Evolutionary conservation across 768 basidiomycete species (phyloP).

Genomic region (Udeniomyces megalosporus): DNA sequence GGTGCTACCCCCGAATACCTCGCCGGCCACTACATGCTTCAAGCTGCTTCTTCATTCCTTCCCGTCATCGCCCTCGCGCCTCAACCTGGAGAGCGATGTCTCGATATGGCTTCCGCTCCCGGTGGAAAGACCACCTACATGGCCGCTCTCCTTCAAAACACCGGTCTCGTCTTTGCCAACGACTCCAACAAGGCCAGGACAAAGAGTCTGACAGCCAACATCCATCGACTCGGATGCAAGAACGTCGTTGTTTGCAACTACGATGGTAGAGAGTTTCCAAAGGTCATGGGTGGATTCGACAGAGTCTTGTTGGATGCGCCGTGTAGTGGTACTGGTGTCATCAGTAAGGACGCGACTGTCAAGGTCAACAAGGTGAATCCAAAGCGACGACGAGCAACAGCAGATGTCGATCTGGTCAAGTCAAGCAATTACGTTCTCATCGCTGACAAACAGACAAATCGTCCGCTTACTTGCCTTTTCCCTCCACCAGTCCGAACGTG

Average conservation of each 20-base stretch:
- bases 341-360: conserved; percentile 91
- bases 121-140: conserved; percentile 98
- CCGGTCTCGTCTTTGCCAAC: conserved; percentile 94
- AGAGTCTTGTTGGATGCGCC: conserved; percentile 93
- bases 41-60: conserved; percentile 97
- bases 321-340: conserved; percentile 95
- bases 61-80: conserved; percentile 91
- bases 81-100: conserved; percentile 76
- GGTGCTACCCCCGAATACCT: conserved; percentile 97
- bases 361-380: conserved; percentile 84
- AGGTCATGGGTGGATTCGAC: conserved; percentile 97
- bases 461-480: neutral
- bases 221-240: conserved; percentile 93
- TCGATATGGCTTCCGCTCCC: conserved; percentile 98
- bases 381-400: too few relatives aligned
- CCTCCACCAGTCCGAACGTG: conserved; percentile 59
- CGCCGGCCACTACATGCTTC: conserved; percentile 98
- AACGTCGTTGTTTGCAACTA: conserved; percentile 95
- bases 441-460: too few relatives aligned
- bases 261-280: conserved; percentile 93
- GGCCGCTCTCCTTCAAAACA: conserved; percentile 89
- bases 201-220: conserved; percentile 89
- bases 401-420: too few relatives aligned
- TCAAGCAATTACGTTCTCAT: neutral
- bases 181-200: conserved; percentile 87